A percentile compares a stretch with the other conserved stretches of the same genome.
phyloP scores from a whole-genome alignment of 2,329 filamentous ascomycete genomes.

The Bertia moriformis region DNA sequence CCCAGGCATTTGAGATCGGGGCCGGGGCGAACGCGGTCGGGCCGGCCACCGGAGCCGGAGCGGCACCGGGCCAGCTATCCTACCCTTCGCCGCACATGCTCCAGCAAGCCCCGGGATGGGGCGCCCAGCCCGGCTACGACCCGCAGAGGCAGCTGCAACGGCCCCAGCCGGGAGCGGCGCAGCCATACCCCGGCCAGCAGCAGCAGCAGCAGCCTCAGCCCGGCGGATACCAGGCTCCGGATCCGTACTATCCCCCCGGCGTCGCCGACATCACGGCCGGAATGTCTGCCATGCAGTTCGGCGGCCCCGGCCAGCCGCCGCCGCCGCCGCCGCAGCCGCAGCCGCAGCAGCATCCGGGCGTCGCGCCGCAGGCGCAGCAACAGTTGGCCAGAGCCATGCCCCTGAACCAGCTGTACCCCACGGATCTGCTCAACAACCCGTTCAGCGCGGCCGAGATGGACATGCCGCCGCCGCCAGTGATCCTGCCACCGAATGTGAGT shows the following conservation, averaged over 20 bases:
- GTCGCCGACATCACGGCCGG: constrained; percentile 62
- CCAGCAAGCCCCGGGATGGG: constrained; percentile 16
- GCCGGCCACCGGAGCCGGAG: constrained; percentile 27
- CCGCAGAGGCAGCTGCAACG: too few species aligned
- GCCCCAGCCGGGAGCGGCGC: too few species aligned
- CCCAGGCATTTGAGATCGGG: constrained; percentile 86
- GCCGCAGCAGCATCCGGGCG: constrained; percentile 17
- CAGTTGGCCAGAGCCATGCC: constrained; percentile 31
- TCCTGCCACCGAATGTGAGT: constrained; percentile 81
- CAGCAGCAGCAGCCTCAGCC: constrained; percentile 23
- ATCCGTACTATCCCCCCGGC: constrained; percentile 47
- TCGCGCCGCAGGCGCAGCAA: constrained; percentile 27
- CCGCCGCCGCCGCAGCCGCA: too few species aligned
- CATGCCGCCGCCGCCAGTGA: constrained; percentile 75
- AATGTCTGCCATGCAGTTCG: constrained; percentile 66
- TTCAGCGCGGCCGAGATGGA: constrained; percentile 91
- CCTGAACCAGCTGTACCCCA: constrained; percentile 81
- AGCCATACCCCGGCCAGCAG: constrained; percentile 11
- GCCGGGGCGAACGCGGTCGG: constrained; percentile 75
- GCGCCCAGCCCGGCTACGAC: constrained; percentile 7
- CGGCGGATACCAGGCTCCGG: constrained; percentile 52
- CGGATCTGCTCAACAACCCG: constrained; percentile 79
- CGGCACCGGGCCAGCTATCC: constrained; percentile 21
- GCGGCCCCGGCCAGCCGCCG: too few species aligned
- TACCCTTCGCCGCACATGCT: constrained; percentile 35